Base-by-base conservation (phyloP, 768 basidiomycete species). In the Lentinula edodes region DNA sequence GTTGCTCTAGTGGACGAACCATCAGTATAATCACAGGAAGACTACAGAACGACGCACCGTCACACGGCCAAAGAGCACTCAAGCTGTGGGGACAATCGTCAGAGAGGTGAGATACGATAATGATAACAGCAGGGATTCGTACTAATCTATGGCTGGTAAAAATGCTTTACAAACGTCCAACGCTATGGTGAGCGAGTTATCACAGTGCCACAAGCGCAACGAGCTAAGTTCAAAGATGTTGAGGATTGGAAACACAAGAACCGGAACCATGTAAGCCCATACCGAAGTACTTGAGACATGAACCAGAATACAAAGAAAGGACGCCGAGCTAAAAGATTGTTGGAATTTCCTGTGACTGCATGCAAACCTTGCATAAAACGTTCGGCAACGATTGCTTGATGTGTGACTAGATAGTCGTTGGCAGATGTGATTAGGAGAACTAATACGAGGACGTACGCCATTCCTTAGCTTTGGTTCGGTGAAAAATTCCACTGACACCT, bases 231-330 rank as follows among this genome's bases (percentile, higher is more conserved):
- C 60, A 35, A 28, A 34, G 15, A 15, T n/a, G 10, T 15, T 61
- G 45, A 63, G 18, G 32, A 15, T 42, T 61, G 38, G 28, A 13
- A 62, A 52, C 48, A 56, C 48, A 57, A 48, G 50, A 58, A 60
- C 64, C 61, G 57, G 56, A 18, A 13, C 23, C 58, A 32, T 16
- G 50, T 20, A 53, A 50, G 28, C 58, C 70, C 71, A 57, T 61
- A 83, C 85, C 84, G 79, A 68, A 75, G 78, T 58, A 90, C 80
- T 71, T 89, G 87, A 20, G 80, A 80, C 86, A 88, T 87, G 68
- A 90, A 89, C 88, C 87, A 90, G 69, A 88, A 88, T 23, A 84
- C 76, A 68, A 84, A 87, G 68, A 87, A 87, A 9, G 89, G 89
- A 60, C 88, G 74, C 15, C 80, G 75, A 2, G 83, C 74, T 23